Base-by-base conservation (phyloP, 306 rosid species). In the Corylus americana region DNA sequence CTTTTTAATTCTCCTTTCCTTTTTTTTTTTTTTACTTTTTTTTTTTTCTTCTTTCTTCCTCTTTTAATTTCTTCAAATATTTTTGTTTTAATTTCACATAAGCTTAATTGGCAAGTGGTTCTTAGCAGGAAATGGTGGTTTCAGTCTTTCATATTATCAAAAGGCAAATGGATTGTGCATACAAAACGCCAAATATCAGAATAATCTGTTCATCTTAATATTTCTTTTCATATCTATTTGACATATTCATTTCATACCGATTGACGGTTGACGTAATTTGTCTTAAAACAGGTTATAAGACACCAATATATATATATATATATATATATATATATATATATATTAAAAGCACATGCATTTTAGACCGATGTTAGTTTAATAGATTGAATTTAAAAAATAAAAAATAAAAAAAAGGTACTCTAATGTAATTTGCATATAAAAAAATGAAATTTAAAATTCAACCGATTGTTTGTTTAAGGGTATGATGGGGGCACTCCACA, bases 401-500 rank as follows among this genome's bases (percentile, higher is more conserved):
- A 22, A 22, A 22, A 22, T 22, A 22, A 22, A 22, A 22, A 22
- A 22, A 22, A 0, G 25, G 25, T 22, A 22, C 25, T 35, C 39
- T 35, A 2, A 39, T 0, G 0, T 39, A 39, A 39, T 39, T 39
- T 39, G 6, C 44, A 0, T 5, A 39, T 39, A 39, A 39, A 48
- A 48, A 48, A 48, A 48, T 7, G 11, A 8, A 58, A 58, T 10
- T 58, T n/a, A 12, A 8, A 70, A 17, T 78, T n/a, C 70, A 78
- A 70, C 63, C 37, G 57, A 78, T 54, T 13, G 4, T 75, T 49
- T 10, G 53, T 42, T 74, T 54, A 48, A 81, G 55, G 59, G 39
- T 35, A 1, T 35, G 83, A 77, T 85, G 64, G 64, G 80, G 55
- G 79, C 80, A 77, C 70, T 61, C 63, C 82, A 73, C 74, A 6